Evolutionary conservation across 805 yeast genomes (phyloP), one percentile per base, ranked within the genome.

Genomic region (Ogataea thermomethanolica): DNA sequence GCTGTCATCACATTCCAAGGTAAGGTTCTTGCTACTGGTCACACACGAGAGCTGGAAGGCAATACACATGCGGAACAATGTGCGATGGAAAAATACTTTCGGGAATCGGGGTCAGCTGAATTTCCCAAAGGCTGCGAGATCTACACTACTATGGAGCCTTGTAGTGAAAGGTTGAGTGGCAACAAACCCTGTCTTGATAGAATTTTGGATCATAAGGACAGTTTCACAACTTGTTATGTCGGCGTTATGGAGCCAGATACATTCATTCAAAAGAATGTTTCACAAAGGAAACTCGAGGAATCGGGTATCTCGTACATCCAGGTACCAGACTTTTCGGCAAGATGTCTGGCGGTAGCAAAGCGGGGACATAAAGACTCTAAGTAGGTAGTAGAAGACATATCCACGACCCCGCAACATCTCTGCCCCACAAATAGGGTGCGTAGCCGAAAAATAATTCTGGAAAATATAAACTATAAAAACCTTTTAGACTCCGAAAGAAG

Each of bases 61-160:
- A 93, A 91, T 61, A 91, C 99, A 0, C 99, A 91, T 60, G 99
- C 99, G 3, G 99, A 93, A 55, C 96, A 93, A 59, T 84, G 95
- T 67, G 96, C 96, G 0, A 58, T 93, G 41, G 84, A 80, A 24
- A 93, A 93, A 61, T 83, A 81, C 51, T 77, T 70, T 41, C 50
- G 56, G 6, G 51, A 62, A 27, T 58, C 63, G 1, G 67, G 67
- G 8, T 62, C 31, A 7, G 37, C 51, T 3, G 65, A 64, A 2
- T 68, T 88, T 3, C 96, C 96, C 1, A 56, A 53, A 7, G 95
- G 95, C 0, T 78, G 93, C 0, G 86, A 84, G 27, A 61, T 93
- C 9, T 93, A 86, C 61, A 91, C 98, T 0, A 88, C 97, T 0
- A 93, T 93, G 98, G 99, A 93, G 57, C 99, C 99, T 1, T 93